Evolutionary conservation across 371 early-diverging fungal genomes (phyloP).

Genomic region (Cokeromyces recurvatus): DNA sequence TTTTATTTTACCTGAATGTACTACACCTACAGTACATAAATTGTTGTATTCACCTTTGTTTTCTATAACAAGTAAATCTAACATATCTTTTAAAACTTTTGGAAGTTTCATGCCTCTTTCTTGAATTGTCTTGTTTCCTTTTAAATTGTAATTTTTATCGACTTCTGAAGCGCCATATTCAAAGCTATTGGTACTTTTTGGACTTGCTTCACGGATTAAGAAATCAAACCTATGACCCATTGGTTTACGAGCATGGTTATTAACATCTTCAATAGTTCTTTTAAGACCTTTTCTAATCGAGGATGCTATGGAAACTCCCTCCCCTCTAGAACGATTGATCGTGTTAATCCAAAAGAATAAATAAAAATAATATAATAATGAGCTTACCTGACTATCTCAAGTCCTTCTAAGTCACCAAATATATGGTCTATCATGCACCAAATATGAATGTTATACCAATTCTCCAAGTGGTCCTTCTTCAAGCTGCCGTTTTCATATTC

Average conservation of each 20-base stretch:
- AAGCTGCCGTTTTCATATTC: slow-evolving; percentile 9
- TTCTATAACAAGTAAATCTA: slow-evolving; percentile 13
- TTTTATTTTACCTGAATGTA: slow-evolving; percentile 18
- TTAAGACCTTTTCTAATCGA: slow-evolving; percentile 4
- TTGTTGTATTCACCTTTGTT: slow-evolving; percentile 8
- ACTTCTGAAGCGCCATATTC: slow-evolving; percentile 17
- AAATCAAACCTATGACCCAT: slow-evolving; percentile 10
- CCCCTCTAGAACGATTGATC: slow-evolving; percentile 8
- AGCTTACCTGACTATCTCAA: slow-evolving; percentile 4
- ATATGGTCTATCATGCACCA: slow-evolving; percentile 9
- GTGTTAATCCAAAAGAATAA: slow-evolving; percentile 12
- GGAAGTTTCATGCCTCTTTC: slow-evolving; percentile 11
- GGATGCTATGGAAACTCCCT: slow-evolving; percentile 2
- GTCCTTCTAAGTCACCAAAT: slow-evolving; percentile 4
- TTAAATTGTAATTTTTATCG: slow-evolving; percentile 13
- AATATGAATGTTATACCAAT: slow-evolving; percentile 8
- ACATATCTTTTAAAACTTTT: slow-evolving; percentile 19
- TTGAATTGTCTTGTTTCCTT: slow-evolving; percentile 12
- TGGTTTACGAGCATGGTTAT: background rate
- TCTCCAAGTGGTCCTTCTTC: slow-evolving; percentile 6
- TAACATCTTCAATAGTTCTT: slow-evolving; percentile 4
- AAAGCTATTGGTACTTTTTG: slow-evolving; percentile 8
- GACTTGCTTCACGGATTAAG: slow-evolving; percentile 6
- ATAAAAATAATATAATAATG: slow-evolving; percentile 4
- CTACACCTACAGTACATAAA: slow-evolving; percentile 14